These are phyloP conservation scores for Trichoderma erinaceum DNA, from an alignment of 495 filamentous ascomycete species.

Conservation along the genomic window DNA sequence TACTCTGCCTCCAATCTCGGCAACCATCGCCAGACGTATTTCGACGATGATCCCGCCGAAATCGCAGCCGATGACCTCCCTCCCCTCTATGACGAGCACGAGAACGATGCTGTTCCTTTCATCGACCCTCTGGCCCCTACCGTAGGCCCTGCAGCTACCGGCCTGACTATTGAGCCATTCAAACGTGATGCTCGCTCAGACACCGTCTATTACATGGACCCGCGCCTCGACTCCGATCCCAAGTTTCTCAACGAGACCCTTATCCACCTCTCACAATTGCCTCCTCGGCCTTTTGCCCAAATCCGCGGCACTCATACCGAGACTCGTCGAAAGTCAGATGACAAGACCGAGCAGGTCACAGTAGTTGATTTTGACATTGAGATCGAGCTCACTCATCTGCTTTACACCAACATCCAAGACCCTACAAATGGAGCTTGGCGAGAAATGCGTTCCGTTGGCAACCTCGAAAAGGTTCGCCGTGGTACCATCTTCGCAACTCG, in stretches of 20 bases:
- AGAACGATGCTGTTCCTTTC: conserved; percentile 16
- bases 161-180: conserved; percentile 19
- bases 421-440: conserved; percentile 23
- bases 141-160: neutral
- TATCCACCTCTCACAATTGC: conserved; percentile 31
- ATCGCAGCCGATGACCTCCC: conserved; percentile 30
- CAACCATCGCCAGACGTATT: conserved; percentile 18
- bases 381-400: conserved; percentile 45
- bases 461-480: conserved; percentile 35
- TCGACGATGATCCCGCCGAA: conserved; percentile 30
- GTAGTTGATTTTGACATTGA: conserved; percentile 48
- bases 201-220: conserved; percentile 32
- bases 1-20: neutral
- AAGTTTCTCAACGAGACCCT: conserved; percentile 38
- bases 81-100: conserved; percentile 31
- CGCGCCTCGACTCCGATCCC: conserved; percentile 36
- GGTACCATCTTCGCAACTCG: conserved; percentile 36
- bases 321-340: conserved; percentile 34
- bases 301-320: conserved; percentile 47
- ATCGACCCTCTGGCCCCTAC: conserved; percentile 24
- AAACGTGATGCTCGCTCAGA: conserved; percentile 25
- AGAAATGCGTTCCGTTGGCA: conserved; percentile 33
- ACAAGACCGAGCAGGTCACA: conserved; percentile 36
- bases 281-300: conserved; percentile 42
- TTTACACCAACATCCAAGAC: conserved; percentile 35